Evolutionary conservation across 2,329 filamentous ascomycete species (phyloP).

Genomic region (Aspergillaceae sp.): DNA sequence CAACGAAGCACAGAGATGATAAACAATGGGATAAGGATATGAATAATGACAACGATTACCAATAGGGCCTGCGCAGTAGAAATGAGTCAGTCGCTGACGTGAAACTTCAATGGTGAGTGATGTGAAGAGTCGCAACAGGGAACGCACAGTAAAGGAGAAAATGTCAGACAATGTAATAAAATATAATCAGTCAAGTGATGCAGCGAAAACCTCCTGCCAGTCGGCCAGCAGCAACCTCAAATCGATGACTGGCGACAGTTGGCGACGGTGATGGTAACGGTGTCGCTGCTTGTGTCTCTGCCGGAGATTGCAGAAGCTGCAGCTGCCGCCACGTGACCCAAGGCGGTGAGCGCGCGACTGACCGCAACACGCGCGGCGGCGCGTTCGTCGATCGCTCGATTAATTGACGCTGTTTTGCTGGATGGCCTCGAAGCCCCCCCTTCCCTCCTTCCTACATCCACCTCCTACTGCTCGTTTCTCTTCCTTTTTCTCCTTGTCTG

Average conservation of each 20-base stretch:
- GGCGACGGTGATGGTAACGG: neutral
- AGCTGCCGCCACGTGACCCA: conserved; percentile 21
- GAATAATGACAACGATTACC: too few relatives aligned
- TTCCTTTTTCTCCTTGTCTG: conserved; percentile 5
- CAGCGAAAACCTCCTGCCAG: too few relatives aligned
- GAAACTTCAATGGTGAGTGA: neutral
- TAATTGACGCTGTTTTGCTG: too few relatives aligned
- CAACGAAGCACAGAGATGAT: conserved; percentile 5
- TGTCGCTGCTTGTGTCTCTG: conserved; percentile 1
- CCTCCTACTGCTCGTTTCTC: conserved; percentile 11
- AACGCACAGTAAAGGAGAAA: neutral
- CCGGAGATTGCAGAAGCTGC: conserved; percentile 16
- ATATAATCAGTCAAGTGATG: too few relatives aligned
- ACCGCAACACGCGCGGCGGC: conserved; percentile 21
- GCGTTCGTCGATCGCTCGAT: conserved; percentile 12
- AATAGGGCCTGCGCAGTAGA: neutral
- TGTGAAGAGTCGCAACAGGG: neutral
- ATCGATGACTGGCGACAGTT: too few relatives aligned
- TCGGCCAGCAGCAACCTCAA: too few relatives aligned
- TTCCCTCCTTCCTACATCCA: conserved; percentile 7
- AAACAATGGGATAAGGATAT: conserved; percentile 1
- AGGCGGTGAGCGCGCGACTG: conserved; percentile 23
- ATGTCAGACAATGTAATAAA: too few relatives aligned
- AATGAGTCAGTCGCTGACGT: neutral
- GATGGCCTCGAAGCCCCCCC: too few relatives aligned